These are phyloP conservation scores for Trichophyton verrucosum DNA, from an alignment of 2,329 filamentous ascomycete genomes.

Conservation along the genomic window DNA sequence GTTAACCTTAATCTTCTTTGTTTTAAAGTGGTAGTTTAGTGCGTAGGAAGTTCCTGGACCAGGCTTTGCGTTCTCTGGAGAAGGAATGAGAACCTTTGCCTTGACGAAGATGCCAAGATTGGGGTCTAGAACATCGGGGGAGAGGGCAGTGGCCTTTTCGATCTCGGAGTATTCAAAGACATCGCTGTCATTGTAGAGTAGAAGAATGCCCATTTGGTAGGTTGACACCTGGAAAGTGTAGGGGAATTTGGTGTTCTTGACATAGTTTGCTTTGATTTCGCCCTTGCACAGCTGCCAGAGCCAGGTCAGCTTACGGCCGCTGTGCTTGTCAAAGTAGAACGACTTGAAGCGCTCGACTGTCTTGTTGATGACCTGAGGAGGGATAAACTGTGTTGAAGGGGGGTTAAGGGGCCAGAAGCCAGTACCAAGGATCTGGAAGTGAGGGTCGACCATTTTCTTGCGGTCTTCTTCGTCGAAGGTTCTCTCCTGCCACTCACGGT, in stretches of 20 bases:
- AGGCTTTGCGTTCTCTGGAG: slow-evolving; percentile 60
- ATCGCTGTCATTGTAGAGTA: slow-evolving; percentile 89
- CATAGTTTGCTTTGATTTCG: slow-evolving; percentile 87
- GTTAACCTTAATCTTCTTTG: slow-evolving; percentile 96
- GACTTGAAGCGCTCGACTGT: slow-evolving; percentile 81
- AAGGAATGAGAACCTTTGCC: slow-evolving; percentile 72
- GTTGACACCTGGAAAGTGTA: slow-evolving; percentile 96
- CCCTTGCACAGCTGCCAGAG: slow-evolving; percentile 97
- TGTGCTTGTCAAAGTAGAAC: slow-evolving; percentile 96
- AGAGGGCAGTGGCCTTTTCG: slow-evolving; percentile 63
- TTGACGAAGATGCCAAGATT: slow-evolving; percentile 79
- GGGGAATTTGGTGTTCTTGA: slow-evolving; percentile 75
- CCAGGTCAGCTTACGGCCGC: slow-evolving; percentile 92
- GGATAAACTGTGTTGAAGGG: slow-evolving; percentile 76
- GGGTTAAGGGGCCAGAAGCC: slow-evolving; percentile 92
- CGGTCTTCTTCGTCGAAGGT: slow-evolving; percentile 50
- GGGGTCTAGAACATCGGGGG: slow-evolving; percentile 71
- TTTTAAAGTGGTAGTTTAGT: slow-evolving; percentile 92
- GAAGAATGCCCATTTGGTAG: slow-evolving; percentile 91
- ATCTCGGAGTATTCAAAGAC: slow-evolving; percentile 81
- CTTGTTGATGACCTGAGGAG: slow-evolving; percentile 69
- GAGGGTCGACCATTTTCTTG: slow-evolving; percentile 66
- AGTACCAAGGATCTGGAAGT: slow-evolving; percentile 86
- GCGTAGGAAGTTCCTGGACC: slow-evolving; percentile 66
- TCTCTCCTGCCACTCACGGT: slow-evolving; percentile 62